Evolutionary conservation across 306 rosid genomes (phyloP), one percentile per base, ranked within the genome.

Genomic region (Lathyrus aphaca): DNA sequence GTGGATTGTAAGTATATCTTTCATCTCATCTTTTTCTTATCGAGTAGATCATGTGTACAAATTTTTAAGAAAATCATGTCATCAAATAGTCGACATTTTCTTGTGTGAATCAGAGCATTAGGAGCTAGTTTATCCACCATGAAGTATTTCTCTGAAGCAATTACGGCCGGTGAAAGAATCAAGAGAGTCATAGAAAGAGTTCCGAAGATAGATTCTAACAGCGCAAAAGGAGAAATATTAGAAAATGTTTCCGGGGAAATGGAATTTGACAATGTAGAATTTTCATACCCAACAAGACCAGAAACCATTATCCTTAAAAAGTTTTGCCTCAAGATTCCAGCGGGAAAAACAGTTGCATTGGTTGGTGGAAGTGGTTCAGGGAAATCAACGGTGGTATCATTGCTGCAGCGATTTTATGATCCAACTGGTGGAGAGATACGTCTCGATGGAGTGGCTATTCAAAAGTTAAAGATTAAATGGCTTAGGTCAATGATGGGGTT

Each of bases 401-500:
- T 94, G 17, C 27, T 94, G 76, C 97, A 94, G 42, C 71, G 97
- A 5, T 94, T 94, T 55, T 94, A 94, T 72, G 98, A 94, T 69
- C 97, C 96, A 10, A 40, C 72, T 25, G 83, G 74, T 1, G 98
- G 97, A 0, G 88, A 86, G 51, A 84, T 90, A 38, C 69, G 77
- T 8, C 6, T 94, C 1, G 98, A 94, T 48, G 97, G 98, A 18
- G 86, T 94, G 5, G 69, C 75, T 23, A 81, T 87, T 30, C 68
- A 80, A 2, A 84, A 48, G 77, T 63, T 89, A 42, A 90, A 87
- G 42, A 82, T 94, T 19, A 87, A 87, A 66, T 90, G 98, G 98
- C 23, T 94, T 12, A 82, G 98, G 39, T 90, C 95, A 10, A 88
- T 87, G 13, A 85, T 94, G 97, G 98, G 98, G 0, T 68, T 94